A percentile compares a stretch with the other conserved stretches of the same genome.
Evolutionary conservation across 1,139 yeast species (phyloP).

Genomic region (Yamadazyma songkhlaensis): DNA sequence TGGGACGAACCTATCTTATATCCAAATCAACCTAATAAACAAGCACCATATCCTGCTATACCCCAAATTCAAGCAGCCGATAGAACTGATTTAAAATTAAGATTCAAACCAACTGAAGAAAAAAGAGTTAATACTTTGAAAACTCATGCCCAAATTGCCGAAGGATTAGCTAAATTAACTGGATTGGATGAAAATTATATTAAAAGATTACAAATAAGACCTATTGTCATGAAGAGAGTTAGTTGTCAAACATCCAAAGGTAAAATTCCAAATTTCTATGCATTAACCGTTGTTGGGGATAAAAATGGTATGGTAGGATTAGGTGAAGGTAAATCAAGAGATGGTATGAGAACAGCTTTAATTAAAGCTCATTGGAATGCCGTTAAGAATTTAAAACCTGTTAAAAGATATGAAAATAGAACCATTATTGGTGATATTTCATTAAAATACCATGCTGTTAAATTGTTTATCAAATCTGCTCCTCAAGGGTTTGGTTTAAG

Average conservation of each 20-base stretch:
- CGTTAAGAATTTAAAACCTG: slow-evolving; percentile 74
- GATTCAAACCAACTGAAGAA: slow-evolving; percentile 27
- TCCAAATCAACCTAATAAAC: slow-evolving; percentile 41
- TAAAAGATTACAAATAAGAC: slow-evolving; percentile 60
- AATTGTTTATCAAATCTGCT: slow-evolving; percentile 77
- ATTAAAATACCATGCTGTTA: slow-evolving; percentile 84
- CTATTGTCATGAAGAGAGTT: slow-evolving; percentile 73
- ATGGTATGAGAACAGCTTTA: slow-evolving; percentile 73
- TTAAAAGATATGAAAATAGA: slow-evolving; percentile 88
- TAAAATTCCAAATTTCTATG: slow-evolving; percentile 80
- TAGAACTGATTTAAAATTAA: slow-evolving; percentile 37
- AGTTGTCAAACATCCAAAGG: slow-evolving; percentile 94
- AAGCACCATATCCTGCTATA: slow-evolving; percentile 42
- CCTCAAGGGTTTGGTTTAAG: slow-evolving; percentile 94
- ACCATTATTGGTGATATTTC: slow-evolving; percentile 86
- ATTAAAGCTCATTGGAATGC: slow-evolving; percentile 94
- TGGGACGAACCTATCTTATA: slow-evolving; percentile 48
- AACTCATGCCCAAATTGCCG: slow-evolving; percentile 38
- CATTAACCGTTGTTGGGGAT: slow-evolving; percentile 90
- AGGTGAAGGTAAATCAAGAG: slow-evolving; percentile 92
- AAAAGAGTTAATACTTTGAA: slow-evolving; percentile 17
- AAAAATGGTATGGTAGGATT: slow-evolving; percentile 90
- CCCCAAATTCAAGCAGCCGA: slow-evolving; percentile 43
- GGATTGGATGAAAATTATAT: slow-evolving; percentile 72
- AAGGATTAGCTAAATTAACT: slow-evolving; percentile 63